phyloP scores from a whole-genome alignment of 2,329 filamentous ascomycete species.

The Xylariomycetidae sp. region DNA sequence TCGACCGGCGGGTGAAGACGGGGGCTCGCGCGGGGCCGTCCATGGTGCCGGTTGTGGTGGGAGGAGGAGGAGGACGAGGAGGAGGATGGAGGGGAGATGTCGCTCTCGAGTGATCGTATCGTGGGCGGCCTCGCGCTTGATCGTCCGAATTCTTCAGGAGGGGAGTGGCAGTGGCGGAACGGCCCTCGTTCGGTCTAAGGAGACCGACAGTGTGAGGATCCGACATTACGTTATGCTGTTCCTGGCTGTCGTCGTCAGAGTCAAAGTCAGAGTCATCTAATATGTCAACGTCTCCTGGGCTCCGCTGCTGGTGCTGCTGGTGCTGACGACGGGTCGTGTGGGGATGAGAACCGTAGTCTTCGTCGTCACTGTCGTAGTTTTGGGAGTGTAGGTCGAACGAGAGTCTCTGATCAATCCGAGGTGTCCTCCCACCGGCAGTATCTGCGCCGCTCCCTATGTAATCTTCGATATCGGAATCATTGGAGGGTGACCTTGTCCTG shows the following conservation, averaged over 20 bases:
- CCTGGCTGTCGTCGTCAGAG: conserved; percentile 29
- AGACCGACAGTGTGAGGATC: too few relatives aligned
- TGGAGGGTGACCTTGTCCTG: conserved; percentile 20
- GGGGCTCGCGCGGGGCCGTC: too few relatives aligned
- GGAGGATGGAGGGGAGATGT: conserved; percentile 20
- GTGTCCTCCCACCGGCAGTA: conserved; percentile 20
- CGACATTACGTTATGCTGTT: too few relatives aligned
- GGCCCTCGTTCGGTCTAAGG: conserved; percentile 42
- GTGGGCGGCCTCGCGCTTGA: conserved; percentile 21
- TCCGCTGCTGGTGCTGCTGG: too few relatives aligned
- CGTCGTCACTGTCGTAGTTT: conserved; percentile 15
- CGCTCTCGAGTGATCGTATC: conserved; percentile 19
- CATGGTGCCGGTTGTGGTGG: too few relatives aligned
- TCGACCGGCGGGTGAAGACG: conserved; percentile 57
- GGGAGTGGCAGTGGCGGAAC: conserved; percentile 37
- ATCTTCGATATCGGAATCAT: conserved; percentile 21
- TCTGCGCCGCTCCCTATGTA: conserved; percentile 23
- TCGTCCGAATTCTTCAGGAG: conserved; percentile 33
- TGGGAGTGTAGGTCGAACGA: conserved; percentile 14
- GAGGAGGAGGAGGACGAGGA: too few relatives aligned
- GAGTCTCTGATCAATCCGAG: conserved; percentile 16
- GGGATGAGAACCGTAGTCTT: conserved; percentile 2
- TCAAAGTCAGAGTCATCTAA: conserved; percentile 20
- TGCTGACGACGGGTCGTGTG: too few relatives aligned
- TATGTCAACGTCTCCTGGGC: conserved; percentile 7